Base-by-base conservation (phyloP, 768 basidiomycete species). In the Psilocybe cubensis region DNA sequence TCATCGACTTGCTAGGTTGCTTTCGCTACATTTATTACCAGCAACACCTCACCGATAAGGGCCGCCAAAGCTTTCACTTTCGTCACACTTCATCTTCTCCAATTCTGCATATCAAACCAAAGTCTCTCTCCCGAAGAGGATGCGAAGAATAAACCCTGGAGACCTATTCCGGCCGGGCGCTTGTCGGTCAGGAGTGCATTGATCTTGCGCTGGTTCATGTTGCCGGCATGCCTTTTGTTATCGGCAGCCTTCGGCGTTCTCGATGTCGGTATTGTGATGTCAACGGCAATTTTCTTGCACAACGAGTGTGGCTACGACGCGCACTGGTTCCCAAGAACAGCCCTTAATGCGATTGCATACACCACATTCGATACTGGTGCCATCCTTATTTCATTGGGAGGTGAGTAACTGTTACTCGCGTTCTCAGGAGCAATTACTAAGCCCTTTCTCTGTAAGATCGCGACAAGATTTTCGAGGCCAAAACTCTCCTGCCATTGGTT, bases 81-180 rank as follows among this genome's bases (percentile, higher is more conserved):
- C 33, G 31, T 33, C 2, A 28, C 38, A 4, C 29, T 40, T 24
- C 54, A 56, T 27, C 45, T 56, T 21, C 35, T 56, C 18, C 54
- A 56, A 31, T 56, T 48, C 21, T 56, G 54, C 31, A 38, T 56
- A 14, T 56, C 54, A 6, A 56, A 56, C 38, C 54, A 56, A 48
- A 56, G 44, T 48, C 23, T 46, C 20, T 35, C 44, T 9, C 31
- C 31, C 3, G 54, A 56, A 41, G 54, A 56, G 17, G 54, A 56
- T 21, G 21, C 33, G 9, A 35, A 48, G n/a, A 56, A 56, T 24
- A 56, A 56, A 23, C 54, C 54, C 4, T 56, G 54, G 54, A 48
- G 54, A 28, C 54, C 54, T n/a, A 46, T 56, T 35, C 54, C 54
- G 14, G 28, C 54, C 2, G 54, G 54, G 11, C 45, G 54, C 5